Conservation (phyloP, 345 rosid genomes). For the Gossypium herbaceum region DNA sequence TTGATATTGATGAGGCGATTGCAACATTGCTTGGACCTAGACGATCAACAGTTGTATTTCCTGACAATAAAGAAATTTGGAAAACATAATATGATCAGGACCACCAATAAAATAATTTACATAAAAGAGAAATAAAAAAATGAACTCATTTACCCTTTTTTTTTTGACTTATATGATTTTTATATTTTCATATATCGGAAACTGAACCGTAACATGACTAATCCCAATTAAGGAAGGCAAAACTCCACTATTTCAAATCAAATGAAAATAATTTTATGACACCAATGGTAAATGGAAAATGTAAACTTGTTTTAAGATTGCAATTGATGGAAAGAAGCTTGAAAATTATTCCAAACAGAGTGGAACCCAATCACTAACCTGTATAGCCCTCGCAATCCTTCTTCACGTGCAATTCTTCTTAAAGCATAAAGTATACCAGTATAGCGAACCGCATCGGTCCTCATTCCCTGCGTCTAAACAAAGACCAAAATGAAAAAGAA, state of each 20-base stretch:
- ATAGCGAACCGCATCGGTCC: constrained; percentile 73
- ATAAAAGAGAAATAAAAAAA: constrained; percentile 1
- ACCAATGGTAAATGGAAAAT: neutral
- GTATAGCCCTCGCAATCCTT: constrained; percentile 83
- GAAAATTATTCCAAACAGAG: constrained; percentile 12
- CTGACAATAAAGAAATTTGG: constrained; percentile 31
- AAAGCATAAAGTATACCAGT: constrained; percentile 70
- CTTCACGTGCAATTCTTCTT: constrained; percentile 69
- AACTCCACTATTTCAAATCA: constrained; percentile 65
- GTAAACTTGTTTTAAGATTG: neutral
- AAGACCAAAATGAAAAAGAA: constrained; percentile 20
- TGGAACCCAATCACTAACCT: constrained; percentile 45
- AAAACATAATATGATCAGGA: constrained; percentile 28
- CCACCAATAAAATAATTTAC: neutral
- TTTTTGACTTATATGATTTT: constrained; percentile 69
- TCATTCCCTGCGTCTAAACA: constrained; percentile 64
- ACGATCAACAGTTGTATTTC: constrained; percentile 49
- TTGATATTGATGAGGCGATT: constrained; percentile 73
- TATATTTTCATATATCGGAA: constrained; percentile 85
- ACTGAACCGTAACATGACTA: constrained; percentile 93
- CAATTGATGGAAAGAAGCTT: neutral
- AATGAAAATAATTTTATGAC: constrained; percentile 10
- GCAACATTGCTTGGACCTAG: constrained; percentile 66
- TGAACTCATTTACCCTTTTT: constrained; percentile 40
- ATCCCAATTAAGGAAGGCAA: constrained; percentile 86